These are phyloP conservation scores for Plantago coronopus DNA, from an alignment of 305 asterid species.

Conservation along the genomic window DNA sequence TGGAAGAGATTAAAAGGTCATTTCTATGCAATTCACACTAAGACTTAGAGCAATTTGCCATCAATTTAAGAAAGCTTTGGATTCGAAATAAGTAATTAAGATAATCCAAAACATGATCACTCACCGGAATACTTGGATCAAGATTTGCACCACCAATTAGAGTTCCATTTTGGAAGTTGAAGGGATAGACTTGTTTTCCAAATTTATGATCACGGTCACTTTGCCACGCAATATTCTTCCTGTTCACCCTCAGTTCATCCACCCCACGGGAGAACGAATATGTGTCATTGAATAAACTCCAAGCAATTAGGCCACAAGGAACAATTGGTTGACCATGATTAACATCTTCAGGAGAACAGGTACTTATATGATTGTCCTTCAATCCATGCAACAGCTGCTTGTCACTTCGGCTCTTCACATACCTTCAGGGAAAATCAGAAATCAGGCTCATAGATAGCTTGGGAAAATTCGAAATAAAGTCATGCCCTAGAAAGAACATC, in stretches of 20 bases:
- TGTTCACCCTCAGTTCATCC: constrained; percentile 45
- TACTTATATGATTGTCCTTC: constrained; percentile 38
- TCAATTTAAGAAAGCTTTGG: constrained; percentile 8
- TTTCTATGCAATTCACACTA: neutral
- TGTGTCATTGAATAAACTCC: constrained; percentile 82
- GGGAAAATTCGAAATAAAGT: neutral
- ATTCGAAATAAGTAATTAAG: neutral
- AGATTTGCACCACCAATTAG: constrained; percentile 72
- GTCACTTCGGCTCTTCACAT: constrained; percentile 75
- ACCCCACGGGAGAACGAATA: constrained; percentile 54
- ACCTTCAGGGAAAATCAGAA: constrained; percentile 40
- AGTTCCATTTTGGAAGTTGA: constrained; percentile 64
- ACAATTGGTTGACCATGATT: constrained; percentile 55
- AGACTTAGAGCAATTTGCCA: constrained; percentile 8
- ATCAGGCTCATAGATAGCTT: constrained; percentile 6
- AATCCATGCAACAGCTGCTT: constrained; percentile 56
- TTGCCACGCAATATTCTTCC: constrained; percentile 71
- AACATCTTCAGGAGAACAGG: constrained; percentile 63
- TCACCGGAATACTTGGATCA: constrained; percentile 59
- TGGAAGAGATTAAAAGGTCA: neutral
- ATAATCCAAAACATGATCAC: constrained; percentile 28
- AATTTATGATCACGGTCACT: constrained; percentile 81
- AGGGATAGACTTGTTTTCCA: constrained; percentile 65
- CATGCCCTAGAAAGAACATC: neutral
- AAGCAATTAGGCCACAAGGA: constrained; percentile 80